These are phyloP conservation scores for Cicer pinnatifidum DNA, from an alignment of 306 rosid species.

Conservation along the genomic window DNA sequence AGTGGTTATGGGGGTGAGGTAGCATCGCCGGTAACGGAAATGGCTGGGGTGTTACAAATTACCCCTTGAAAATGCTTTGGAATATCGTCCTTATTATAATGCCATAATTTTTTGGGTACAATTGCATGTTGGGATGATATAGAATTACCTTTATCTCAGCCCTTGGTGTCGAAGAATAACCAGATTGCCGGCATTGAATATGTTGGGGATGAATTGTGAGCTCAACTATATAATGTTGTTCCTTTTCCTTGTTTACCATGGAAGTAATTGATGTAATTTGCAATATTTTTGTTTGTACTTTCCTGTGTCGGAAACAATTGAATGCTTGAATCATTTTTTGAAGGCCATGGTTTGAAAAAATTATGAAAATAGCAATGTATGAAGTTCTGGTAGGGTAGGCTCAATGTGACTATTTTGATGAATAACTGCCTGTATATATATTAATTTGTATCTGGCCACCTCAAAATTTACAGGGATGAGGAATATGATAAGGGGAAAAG, in stretches of 20 bases:
- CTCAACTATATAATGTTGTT: not conserved
- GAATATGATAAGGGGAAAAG: conserved; percentile 86
- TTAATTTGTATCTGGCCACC: not conserved
- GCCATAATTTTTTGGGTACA: conserved; percentile 42
- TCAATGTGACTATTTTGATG: conserved; percentile 11
- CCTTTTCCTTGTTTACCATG: not conserved
- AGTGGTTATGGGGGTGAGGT: too few relatives aligned
- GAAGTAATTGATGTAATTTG: not conserved
- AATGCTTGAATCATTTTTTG: not conserved
- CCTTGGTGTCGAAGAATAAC: conserved; percentile 46
- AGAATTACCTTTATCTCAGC: conserved; percentile 54
- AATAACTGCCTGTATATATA: not conserved
- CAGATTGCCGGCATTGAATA: conserved; percentile 62
- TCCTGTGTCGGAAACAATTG: not conserved
- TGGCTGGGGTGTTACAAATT: too few relatives aligned
- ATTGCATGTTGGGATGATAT: conserved; percentile 84
- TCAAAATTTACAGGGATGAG: conserved; percentile 75
- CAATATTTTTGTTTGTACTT: conserved; percentile 6
- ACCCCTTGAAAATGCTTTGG: too few relatives aligned
- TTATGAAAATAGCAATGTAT: not conserved
- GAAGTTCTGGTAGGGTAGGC: not conserved
- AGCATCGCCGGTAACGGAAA: too few relatives aligned
- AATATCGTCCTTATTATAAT: too few relatives aligned
- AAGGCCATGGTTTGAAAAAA: not conserved
- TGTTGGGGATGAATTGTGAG: conserved; percentile 88